Percentiles rank a stretch among this genome's conserved stretches.
These are phyloP conservation scores for Alternaria ventricosa DNA, from an alignment of 2,329 filamentous ascomycete genomes.

Conservation along the genomic window DNA sequence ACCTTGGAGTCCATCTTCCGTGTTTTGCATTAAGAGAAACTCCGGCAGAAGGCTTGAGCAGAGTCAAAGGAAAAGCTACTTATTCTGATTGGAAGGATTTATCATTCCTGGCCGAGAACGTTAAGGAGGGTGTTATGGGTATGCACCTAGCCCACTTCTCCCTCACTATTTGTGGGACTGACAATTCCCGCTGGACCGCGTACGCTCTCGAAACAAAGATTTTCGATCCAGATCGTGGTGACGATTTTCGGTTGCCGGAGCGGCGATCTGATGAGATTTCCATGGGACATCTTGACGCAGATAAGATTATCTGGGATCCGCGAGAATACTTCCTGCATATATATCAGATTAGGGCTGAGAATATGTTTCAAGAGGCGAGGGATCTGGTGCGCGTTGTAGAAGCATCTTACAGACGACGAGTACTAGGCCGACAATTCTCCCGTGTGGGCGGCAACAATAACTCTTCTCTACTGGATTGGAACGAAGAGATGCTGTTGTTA, in stretches of 20 bases:
- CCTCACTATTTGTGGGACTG: slow-evolving; percentile 1
- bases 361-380: neutral
- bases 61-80: neutral
- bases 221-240: slow-evolving; percentile 2
- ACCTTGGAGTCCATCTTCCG: slow-evolving; percentile 7
- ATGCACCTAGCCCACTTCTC: slow-evolving; percentile 8
- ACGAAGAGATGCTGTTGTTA: neutral
- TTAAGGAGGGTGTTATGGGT: neutral
- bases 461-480: neutral
- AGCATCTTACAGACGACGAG: neutral
- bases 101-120: neutral
- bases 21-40: slow-evolving; percentile 3
- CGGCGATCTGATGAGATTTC: slow-evolving; percentile 1
- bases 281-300: neutral
- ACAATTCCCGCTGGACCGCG: neutral
- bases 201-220: slow-evolving; percentile 1
- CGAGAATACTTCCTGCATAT: slow-evolving; percentile 12
- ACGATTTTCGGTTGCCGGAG: neutral
- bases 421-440: neutral
- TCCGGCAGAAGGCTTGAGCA: neutral
- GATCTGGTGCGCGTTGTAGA: neutral
- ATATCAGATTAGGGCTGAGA: neutral
- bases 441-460: neutral
- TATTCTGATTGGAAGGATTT: neutral
- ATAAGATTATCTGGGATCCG: slow-evolving; percentile 5